These are phyloP conservation scores for Myriosclerotinia duriaeana DNA, from an alignment of 2,329 filamentous ascomycete genomes.

Conservation along the genomic window DNA sequence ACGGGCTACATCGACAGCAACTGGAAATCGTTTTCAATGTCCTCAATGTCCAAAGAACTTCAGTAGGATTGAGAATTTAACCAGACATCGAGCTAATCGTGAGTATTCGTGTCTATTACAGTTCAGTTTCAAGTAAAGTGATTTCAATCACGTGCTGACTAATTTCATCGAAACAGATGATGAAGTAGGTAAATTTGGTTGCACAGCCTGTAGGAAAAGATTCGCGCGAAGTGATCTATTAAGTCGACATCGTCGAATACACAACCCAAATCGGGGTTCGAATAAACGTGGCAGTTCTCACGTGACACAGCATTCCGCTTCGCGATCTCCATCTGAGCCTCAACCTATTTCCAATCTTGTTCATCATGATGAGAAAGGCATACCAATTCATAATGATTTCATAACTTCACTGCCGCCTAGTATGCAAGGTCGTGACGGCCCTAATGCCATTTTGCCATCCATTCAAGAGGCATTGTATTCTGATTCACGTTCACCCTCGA, in stretches of 20 bases:
- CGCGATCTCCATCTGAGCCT: slow-evolving; percentile 24
- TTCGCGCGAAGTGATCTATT: slow-evolving; percentile 39
- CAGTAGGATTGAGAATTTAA: slow-evolving; percentile 39
- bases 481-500: slow-evolving; percentile 19
- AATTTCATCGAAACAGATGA: slow-evolving; percentile 30
- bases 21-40: slow-evolving; percentile 34
- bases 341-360: slow-evolving; percentile 22
- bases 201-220: slow-evolving; percentile 35
- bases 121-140: not conserved
- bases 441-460: slow-evolving; percentile 8
- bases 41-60: slow-evolving; percentile 38
- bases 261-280: slow-evolving; percentile 23
- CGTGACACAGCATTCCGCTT: slow-evolving; percentile 24
- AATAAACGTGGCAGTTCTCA: slow-evolving; percentile 26
- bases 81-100: slow-evolving; percentile 40
- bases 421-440: not conserved
- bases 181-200: slow-evolving; percentile 37
- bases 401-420: not conserved
- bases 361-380: slow-evolving; percentile 25
- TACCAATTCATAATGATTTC: not conserved
- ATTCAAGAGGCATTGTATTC: slow-evolving; percentile 19
- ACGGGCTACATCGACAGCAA: slow-evolving; percentile 12
- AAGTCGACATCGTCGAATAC: slow-evolving; percentile 38
- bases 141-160: slow-evolving; percentile 17
- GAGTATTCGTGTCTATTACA: slow-evolving; percentile 24